phyloP scores from a whole-genome alignment of 768 basidiomycete species.

The Macrocybe gigantea region DNA sequence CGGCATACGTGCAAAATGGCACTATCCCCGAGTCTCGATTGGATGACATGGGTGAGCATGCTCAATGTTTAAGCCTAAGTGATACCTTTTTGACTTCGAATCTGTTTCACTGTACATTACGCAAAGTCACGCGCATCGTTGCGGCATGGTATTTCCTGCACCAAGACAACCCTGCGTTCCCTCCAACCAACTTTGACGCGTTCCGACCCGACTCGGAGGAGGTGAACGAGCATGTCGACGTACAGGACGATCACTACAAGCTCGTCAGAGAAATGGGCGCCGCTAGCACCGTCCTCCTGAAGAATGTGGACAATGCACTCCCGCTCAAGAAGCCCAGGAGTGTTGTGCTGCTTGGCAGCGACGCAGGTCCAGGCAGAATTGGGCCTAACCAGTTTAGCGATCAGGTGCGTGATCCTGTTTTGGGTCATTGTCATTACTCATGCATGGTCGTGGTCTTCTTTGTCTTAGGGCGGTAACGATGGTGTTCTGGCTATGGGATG shows the following conservation, averaged over 20 bases:
- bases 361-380: conserved; percentile 52
- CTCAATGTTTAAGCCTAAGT: neutral
- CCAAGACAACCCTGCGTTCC: conserved; percentile 61
- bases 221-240: conserved; percentile 59
- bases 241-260: conserved; percentile 61
- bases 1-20: conserved; percentile 62
- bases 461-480: conserved; percentile 39
- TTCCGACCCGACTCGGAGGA: conserved; percentile 44
- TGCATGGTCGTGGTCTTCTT: neutral
- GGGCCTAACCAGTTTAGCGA: conserved; percentile 73
- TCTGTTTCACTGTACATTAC: neutral
- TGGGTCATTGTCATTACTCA: neutral
- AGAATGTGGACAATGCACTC: conserved; percentile 55
- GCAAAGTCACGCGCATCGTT: conserved; percentile 64
- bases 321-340: conserved; percentile 56
- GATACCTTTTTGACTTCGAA: conserved; percentile 9
- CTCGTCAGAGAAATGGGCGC: conserved; percentile 70
- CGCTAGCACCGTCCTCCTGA: conserved; percentile 69
- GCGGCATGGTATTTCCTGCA: conserved; percentile 63
- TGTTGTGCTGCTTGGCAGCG: conserved; percentile 58
- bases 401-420: conserved; percentile 23
- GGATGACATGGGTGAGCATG: conserved; percentile 65
- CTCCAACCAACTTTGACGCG: conserved; percentile 66
- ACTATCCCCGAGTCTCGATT: conserved; percentile 60
- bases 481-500: conserved; percentile 89